Evolutionary conservation across 805 yeast genomes (phyloP).

Genomic region (Hagleromyces aurorensis): DNA sequence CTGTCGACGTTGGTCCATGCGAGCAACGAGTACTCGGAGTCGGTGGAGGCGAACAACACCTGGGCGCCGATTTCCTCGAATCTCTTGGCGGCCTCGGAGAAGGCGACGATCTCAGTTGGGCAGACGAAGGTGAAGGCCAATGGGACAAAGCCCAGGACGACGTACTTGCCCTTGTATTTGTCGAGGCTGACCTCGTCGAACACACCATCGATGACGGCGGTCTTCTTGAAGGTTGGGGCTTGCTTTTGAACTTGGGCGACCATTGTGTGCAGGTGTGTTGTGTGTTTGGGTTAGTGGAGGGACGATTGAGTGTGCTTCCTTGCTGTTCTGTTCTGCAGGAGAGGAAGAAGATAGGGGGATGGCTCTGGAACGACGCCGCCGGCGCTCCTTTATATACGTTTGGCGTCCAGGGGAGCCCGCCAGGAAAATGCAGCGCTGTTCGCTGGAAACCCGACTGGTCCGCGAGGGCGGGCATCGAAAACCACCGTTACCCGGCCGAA

Average conservation of each 20-base stretch:
- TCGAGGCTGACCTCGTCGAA: conserved; percentile 94
- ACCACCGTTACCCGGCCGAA: too few relatives aligned
- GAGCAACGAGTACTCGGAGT: conserved; percentile 92
- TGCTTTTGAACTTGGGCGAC: conserved; percentile 87
- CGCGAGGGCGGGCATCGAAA: too few relatives aligned
- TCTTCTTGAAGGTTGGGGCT: conserved; percentile 93
- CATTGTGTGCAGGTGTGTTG: conserved; percentile 41
- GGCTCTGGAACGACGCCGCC: neutral
- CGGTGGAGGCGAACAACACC: conserved; percentile 94
- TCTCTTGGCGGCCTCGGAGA: conserved; percentile 89
- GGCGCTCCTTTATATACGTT: conserved; percentile 1
- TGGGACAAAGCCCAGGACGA: conserved; percentile 92
- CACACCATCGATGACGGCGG: conserved; percentile 94
- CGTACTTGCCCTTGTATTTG: conserved; percentile 97
- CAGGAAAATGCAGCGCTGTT: too few relatives aligned
- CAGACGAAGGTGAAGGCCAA: conserved; percentile 99
- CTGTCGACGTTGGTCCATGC: conserved; percentile 98
- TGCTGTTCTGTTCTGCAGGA: too few relatives aligned
- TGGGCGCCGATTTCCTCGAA: conserved; percentile 82
- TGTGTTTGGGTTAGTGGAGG: conserved; percentile 2
- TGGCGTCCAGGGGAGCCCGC: too few relatives aligned
- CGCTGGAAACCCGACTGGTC: conserved; percentile 1
- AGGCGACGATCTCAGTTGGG: conserved; percentile 98
- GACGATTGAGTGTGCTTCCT: too few relatives aligned
- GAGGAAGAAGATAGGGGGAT: neutral